phyloP scores from a whole-genome alignment of 2,329 filamentous ascomycete genomes.

The Aspergillus felis region DNA sequence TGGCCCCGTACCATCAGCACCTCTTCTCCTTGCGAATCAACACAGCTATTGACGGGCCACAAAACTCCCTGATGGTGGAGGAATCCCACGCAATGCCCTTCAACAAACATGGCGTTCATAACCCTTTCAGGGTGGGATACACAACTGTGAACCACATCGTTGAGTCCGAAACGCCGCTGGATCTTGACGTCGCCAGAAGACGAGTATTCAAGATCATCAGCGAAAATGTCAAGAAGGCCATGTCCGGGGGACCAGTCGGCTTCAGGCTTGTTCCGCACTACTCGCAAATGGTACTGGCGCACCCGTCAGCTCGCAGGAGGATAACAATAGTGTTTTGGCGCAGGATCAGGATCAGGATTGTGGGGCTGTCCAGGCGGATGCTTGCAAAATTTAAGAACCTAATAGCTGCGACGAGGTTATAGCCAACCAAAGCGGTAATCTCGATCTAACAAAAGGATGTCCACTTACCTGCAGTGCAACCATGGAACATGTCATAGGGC shows the following conservation, averaged over 20 bases:
- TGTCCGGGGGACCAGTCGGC: slow-evolving; percentile 50
- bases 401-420: neutral
- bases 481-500: neutral
- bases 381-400: neutral
- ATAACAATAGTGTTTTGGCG: slow-evolving; percentile 6
- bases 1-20: slow-evolving; percentile 45
- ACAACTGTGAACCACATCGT: slow-evolving; percentile 41
- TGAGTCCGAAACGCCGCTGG: slow-evolving; percentile 41
- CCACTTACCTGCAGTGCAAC: neutral
- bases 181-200: slow-evolving; percentile 34
- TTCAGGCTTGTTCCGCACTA: slow-evolving; percentile 53
- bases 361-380: neutral
- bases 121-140: slow-evolving; percentile 52
- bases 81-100: slow-evolving; percentile 56
- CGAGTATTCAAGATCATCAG: slow-evolving; percentile 58
- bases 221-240: slow-evolving; percentile 44
- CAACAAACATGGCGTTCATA: slow-evolving; percentile 34
- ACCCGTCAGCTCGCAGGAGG: slow-evolving; percentile 26
- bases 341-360: neutral
- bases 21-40: slow-evolving; percentile 45
- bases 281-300: slow-evolving; percentile 55
- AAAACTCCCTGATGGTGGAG: slow-evolving; percentile 50
- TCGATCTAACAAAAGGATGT: neutral
- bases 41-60: slow-evolving; percentile 37
- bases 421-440: neutral